phyloP scores from a whole-genome alignment of 345 rosid genomes.

The Salix brachista region DNA sequence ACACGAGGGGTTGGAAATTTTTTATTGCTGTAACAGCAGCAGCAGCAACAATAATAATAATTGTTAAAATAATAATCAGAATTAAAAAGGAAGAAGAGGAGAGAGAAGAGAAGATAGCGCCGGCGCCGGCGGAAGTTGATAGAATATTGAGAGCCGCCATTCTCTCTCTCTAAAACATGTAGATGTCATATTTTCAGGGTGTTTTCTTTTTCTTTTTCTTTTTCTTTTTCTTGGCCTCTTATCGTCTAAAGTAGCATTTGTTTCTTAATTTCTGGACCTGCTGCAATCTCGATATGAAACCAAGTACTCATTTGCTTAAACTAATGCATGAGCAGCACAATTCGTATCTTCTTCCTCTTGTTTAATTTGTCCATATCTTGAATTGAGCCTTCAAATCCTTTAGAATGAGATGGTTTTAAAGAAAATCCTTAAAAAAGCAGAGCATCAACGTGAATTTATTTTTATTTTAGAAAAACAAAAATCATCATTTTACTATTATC shows the following conservation, averaged over 20 bases:
- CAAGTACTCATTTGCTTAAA: background rate
- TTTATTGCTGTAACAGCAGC: background rate
- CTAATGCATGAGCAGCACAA: background rate
- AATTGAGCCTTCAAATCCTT: background rate
- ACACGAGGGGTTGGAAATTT: background rate
- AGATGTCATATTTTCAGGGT: too few species aligned
- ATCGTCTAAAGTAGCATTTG: background rate
- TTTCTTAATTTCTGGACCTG: background rate
- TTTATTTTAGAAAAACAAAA: too few species aligned
- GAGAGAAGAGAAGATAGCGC: background rate
- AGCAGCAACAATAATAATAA: background rate
- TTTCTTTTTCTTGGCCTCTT: too few species aligned
- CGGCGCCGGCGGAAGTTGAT: slow-evolving; percentile 24
- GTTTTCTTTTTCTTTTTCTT: too few species aligned
- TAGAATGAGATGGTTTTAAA: background rate
- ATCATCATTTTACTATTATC: too few species aligned
- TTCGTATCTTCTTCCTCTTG: background rate
- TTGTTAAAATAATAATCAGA: background rate
- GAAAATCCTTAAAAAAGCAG: background rate
- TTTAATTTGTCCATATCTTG: background rate
- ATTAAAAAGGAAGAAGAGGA: slow-evolving; percentile 12
- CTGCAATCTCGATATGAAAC: background rate
- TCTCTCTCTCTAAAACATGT: background rate
- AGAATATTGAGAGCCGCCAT: slow-evolving; percentile 43
- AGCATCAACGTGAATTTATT: too few species aligned